Conservation (phyloP, 371 early-diverging fungal species). For the Batkoa obscura region DNA sequence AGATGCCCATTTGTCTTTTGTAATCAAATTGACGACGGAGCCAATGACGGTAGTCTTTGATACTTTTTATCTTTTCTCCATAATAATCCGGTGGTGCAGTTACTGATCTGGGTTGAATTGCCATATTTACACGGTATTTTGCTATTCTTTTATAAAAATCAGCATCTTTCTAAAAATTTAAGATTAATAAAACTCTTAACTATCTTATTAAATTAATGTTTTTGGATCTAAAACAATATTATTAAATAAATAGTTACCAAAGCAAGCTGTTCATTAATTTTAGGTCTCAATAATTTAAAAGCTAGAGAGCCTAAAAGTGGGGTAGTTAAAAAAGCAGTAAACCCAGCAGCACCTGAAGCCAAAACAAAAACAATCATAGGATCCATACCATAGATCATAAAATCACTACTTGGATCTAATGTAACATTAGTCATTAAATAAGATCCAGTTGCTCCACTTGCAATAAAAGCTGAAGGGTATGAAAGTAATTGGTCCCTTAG, state of each 20-base stretch:
- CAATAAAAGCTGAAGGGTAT: not conserved
- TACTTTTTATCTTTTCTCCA: not conserved
- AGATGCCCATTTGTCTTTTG: slow-evolving; percentile 1
- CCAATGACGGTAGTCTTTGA: slow-evolving; percentile 6
- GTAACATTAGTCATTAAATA: slow-evolving; percentile 4
- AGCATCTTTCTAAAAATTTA: slow-evolving; percentile 6
- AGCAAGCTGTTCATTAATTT: not conserved
- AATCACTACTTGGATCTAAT: not conserved
- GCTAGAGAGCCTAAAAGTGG: slow-evolving; percentile 4
- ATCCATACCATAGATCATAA: slow-evolving; percentile 2
- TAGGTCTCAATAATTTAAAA: not conserved
- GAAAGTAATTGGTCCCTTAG: not conserved
- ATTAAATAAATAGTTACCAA: not conserved
- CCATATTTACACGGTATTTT: slow-evolving; percentile 6
- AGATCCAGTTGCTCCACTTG: not conserved
- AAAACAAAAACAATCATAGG: not conserved
- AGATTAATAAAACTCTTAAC: too few relatives aligned
- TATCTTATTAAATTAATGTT: too few relatives aligned
- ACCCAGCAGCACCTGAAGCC: not conserved
- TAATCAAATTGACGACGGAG: slow-evolving; percentile 5
- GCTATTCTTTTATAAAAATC: slow-evolving; percentile 5
- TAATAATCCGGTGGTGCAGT: slow-evolving; percentile 6
- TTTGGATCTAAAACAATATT: not conserved
- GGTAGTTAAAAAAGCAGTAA: slow-evolving; percentile 1
- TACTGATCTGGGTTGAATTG: slow-evolving; percentile 4